A percentile compares a stretch with the other conserved stretches of the same genome.
Conservation (phyloP, 176 grass and related monocot genomes). For the Poa annua region DNA sequence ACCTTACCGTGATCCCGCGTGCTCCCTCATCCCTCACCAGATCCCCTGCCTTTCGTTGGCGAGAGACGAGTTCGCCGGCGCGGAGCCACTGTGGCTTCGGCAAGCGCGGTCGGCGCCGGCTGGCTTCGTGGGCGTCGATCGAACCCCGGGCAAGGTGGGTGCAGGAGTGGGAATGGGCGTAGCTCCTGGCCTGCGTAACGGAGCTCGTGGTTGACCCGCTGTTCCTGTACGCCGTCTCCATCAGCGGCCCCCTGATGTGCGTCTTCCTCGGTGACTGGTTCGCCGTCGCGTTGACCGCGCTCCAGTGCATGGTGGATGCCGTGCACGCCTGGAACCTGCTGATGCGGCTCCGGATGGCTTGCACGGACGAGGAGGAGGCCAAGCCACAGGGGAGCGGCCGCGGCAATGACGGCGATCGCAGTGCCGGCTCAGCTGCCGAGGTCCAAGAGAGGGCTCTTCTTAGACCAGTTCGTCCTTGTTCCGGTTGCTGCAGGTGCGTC, state of each 20-base stretch:
- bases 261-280: conserved; percentile 90
- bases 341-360: background rate
- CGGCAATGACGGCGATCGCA: background rate
- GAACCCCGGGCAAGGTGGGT: background rate
- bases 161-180: conserved; percentile 71
- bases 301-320: conserved; percentile 68
- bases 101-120: background rate
- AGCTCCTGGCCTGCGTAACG: conserved; percentile 69
- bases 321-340: conserved; percentile 57
- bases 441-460: conserved; percentile 25
- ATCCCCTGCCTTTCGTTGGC: background rate
- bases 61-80: background rate
- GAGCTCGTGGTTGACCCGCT: conserved; percentile 83
- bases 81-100: background rate
- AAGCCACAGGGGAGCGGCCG: background rate
- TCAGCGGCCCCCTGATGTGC: conserved; percentile 72
- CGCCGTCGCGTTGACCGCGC: conserved; percentile 62
- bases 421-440: background rate
- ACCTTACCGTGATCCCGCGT: too few relatives aligned
- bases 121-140: background rate
- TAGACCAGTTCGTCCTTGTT: conserved; percentile 50
- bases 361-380: conserved; percentile 10
- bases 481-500: conserved; percentile 56
- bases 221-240: conserved; percentile 71
- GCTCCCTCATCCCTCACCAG: too few relatives aligned